phyloP scores from a whole-genome alignment of 2,329 filamentous ascomycete species.

The Epichloe uncinata region DNA sequence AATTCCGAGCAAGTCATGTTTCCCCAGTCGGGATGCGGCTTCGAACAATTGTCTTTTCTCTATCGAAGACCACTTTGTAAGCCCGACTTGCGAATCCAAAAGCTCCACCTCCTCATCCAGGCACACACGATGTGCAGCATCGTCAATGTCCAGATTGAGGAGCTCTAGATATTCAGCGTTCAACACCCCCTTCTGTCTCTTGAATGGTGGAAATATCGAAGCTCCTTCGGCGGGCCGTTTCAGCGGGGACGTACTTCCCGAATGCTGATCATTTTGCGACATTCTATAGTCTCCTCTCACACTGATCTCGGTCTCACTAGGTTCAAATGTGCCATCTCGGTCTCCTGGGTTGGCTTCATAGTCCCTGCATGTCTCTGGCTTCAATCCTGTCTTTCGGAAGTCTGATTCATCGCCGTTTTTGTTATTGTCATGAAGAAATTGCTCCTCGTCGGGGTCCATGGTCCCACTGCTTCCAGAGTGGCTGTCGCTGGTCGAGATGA shows the following conservation, averaged over 20 bases:
- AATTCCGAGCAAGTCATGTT: slow-evolving; percentile 48
- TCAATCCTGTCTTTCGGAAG: not conserved
- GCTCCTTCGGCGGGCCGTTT: slow-evolving; percentile 18
- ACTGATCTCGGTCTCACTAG: slow-evolving; percentile 3
- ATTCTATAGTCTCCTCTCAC: not conserved
- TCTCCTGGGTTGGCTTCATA: not conserved
- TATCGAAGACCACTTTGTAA: slow-evolving; percentile 51
- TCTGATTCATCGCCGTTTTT: not conserved
- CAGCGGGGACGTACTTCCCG: slow-evolving; percentile 9
- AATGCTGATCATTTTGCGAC: not conserved
- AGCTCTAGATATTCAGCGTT: slow-evolving; percentile 35
- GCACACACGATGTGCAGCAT: slow-evolving; percentile 29
- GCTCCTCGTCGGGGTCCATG: slow-evolving; percentile 19
- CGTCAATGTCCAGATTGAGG: slow-evolving; percentile 45
- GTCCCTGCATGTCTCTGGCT: not conserved
- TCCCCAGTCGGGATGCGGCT: slow-evolving; percentile 49
- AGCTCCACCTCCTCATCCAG: slow-evolving; percentile 19
- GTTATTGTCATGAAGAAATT: slow-evolving; percentile 4
- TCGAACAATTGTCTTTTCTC: slow-evolving; percentile 65
- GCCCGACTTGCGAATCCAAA: slow-evolving; percentile 47
- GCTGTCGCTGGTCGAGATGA: slow-evolving; percentile 8
- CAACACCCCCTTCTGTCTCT: slow-evolving; percentile 29
- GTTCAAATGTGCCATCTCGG: not conserved
- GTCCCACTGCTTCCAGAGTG: slow-evolving; percentile 9
- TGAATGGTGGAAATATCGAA: slow-evolving; percentile 23